Conservation (phyloP, 345 rosid genomes). For the Brassica incana region DNA sequence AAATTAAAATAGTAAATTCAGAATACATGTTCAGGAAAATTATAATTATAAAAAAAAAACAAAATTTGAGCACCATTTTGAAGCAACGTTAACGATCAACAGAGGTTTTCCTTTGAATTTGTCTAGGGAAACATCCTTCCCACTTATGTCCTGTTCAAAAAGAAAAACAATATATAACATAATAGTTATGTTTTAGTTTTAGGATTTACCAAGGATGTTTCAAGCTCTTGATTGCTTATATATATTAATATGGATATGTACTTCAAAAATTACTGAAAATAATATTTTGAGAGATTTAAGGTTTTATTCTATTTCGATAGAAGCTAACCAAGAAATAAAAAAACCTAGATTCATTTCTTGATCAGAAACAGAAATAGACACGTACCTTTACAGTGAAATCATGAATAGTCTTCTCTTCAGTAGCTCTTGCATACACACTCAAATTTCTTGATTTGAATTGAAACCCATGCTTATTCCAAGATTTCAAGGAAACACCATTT, state of each 20-base stretch:
- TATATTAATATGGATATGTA: not conserved
- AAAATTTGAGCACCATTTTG: conserved; percentile 57
- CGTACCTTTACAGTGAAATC: conserved; percentile 79
- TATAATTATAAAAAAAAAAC: not conserved
- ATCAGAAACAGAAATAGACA: not conserved
- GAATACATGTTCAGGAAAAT: not conserved
- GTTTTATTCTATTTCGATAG: not conserved
- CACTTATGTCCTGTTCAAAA: conserved; percentile 68
- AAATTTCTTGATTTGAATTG: conserved; percentile 40
- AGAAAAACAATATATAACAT: not conserved
- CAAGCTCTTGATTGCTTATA: not conserved
- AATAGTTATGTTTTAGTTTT: not conserved
- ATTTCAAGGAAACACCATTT: conserved; percentile 44
- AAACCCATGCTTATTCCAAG: conserved; percentile 33
- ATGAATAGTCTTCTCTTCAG: conserved; percentile 61
- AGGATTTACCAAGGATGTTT: not conserved
- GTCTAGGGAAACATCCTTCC: conserved; percentile 65
- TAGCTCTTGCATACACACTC: conserved; percentile 59
- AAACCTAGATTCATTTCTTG: not conserved
- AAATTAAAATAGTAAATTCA: conserved; percentile 7
- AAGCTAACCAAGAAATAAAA: not conserved
- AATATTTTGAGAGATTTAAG: not conserved
- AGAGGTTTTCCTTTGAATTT: conserved; percentile 78
- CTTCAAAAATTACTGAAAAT: not conserved
- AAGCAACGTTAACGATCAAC: conserved; percentile 90